phyloP scores from a whole-genome alignment of 306 rosid genomes.

The Rubus parviflorus region DNA sequence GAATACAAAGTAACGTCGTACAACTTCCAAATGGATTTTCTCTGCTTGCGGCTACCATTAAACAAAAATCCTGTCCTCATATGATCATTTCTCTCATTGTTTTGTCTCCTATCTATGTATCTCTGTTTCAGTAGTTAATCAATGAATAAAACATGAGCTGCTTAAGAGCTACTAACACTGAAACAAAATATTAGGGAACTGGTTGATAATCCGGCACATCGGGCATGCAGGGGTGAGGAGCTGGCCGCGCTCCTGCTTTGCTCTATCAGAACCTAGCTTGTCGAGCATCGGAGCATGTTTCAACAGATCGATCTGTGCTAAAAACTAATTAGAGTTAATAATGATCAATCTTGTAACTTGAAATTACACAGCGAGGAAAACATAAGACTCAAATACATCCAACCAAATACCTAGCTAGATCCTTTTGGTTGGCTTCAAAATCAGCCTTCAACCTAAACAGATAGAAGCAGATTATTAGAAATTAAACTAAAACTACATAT shows the following conservation, averaged over 20 bases:
- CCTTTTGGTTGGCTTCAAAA: too few relatives aligned
- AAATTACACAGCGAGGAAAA: too few relatives aligned
- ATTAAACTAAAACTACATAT: neutral
- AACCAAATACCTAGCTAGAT: too few relatives aligned
- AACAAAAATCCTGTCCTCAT: neutral
- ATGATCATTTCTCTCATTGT: neutral
- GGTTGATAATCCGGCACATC: conserved; percentile 27
- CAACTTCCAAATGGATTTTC: neutral
- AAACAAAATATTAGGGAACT: too few relatives aligned
- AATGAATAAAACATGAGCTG: neutral
- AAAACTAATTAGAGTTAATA: too few relatives aligned
- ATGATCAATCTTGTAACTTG: neutral
- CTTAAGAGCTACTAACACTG: neutral
- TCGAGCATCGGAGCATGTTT: conserved; percentile 57
- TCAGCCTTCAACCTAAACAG: conserved; percentile 72
- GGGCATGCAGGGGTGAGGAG: conserved; percentile 78
- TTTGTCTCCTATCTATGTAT: too few relatives aligned
- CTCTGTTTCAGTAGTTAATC: neutral
- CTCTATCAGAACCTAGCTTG: conserved; percentile 64
- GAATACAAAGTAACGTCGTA: too few relatives aligned
- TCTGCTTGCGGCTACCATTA: neutral
- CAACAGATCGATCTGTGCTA: conserved; percentile 75
- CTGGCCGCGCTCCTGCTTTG: conserved; percentile 82
- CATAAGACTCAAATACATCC: too few relatives aligned
- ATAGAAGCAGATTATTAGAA: conserved; percentile 27